Base-by-base conservation (phyloP, 2,329 filamentous ascomycete species). In the Paraphoma chrysanthemicola region DNA sequence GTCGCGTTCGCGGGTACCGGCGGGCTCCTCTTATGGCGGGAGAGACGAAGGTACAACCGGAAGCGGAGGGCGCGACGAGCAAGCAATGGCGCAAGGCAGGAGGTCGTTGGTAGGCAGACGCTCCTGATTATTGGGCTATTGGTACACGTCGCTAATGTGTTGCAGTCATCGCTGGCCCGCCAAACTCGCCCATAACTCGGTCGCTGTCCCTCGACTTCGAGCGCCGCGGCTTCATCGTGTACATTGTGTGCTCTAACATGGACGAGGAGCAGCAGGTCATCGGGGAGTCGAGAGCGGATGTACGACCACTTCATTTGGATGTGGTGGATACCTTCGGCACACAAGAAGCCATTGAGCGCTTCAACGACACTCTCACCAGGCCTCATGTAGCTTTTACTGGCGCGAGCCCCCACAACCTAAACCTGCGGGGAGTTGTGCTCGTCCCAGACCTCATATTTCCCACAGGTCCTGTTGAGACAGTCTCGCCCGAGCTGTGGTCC, bases 191-290 rank as follows among this genome's bases (percentile, higher is more conserved):
- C 14, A 83, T 97, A 70, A 94, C 92, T 6, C 90, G 89, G 69
- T 92, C 92, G 10, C 82, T 98, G 51, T 88, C 92, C 2, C 79
- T 93, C 46, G 95, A 99, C 72, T 82, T 99, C 64, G 95, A 98
- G 79, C 85, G 93, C 57, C 87, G 93, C 62, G 95, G 95, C 4
- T 98, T 96, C 75, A 91, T 98, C 58, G 92, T 98, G 53, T 99
- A 93, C 75, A 83, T 99, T 57, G 91, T 96, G 0, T 94, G 93
- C 69, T 90, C 88, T 62, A 92, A 88, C n/a, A 80, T 88, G 56
- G 91, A 97, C 68, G 94, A 98, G 65, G 93, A 98, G 75, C 83
- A 88, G 36, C 80, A 90, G 61, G 88, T 98, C 12, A 86, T 91
- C 57, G 85, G 86, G 57, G 86, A 96, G 74, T 85, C 88, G n/a